Base-by-base conservation (phyloP, 1,284 basidiomycete species). In the Microbotryomycetes sp. region DNA sequence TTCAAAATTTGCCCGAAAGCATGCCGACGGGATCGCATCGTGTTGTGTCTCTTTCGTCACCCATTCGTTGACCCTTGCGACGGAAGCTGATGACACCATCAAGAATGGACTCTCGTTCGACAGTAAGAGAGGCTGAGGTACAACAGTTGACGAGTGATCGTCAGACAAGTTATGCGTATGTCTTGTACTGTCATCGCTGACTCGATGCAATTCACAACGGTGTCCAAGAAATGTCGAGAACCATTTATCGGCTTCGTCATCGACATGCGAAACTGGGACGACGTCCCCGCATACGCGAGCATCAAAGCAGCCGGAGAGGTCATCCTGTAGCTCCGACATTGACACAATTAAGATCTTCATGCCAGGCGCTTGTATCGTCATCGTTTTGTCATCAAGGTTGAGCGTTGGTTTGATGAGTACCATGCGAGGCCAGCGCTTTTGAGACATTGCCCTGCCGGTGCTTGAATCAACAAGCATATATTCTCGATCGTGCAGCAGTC, bases 31-130 rank as follows among this genome's bases (percentile, higher is more conserved):
- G 26, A 64, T 50, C 19, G 6, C 9, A 19, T 22, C 14, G 31
- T 42, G 26, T n/a, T 6, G 12, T 4, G 48, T 14, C 16, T 49
- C 28, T 14, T 48, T 26, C n/a, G 29, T 42, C 28, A 62, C 56
- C 68, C 63, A 63, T 5, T 51, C 32, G 30, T 59, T 60, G 3
- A 67, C 52, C 6, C 32, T 56, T 1, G 42, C 36, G 15, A 64
- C 55, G 42, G 58, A 62, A 30, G 59, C 36, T 23, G 49, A 36
- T 23, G 53, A 58, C 15, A 69, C 57, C 52, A 69, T 63, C 5
- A 69, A 50, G 60, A 67, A 69, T n/a, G 68, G 63, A 26, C 46
- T 52, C 30, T 69, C 68, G 63, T 69, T 69, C 36, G 59, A 62
- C 3, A 69, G 55, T 3, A 59, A 52, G 19, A 68, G 53, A 1